Conservation (phyloP, 202 grass and related monocot species). For the Musa balbisiana region DNA sequence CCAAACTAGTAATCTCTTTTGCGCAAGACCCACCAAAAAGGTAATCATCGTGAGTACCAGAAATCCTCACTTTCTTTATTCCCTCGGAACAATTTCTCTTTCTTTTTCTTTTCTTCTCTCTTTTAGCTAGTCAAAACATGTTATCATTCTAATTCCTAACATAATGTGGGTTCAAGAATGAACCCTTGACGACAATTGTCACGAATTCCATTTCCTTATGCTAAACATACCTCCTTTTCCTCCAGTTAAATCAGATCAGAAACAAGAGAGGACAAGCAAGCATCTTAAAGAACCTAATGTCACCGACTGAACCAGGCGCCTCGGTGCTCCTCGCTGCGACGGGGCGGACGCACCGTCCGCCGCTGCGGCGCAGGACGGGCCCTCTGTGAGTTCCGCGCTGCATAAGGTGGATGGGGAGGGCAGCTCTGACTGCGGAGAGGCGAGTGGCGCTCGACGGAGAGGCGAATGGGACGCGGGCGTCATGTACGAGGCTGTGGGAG, state of each 20-base stretch:
- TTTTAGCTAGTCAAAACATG: too few species aligned
- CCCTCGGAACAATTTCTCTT: too few species aligned
- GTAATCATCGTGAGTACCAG: too few species aligned
- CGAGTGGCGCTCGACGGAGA: not conserved
- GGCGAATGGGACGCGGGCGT: constrained; percentile 1
- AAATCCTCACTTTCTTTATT: too few species aligned
- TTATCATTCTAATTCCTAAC: too few species aligned
- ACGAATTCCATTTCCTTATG: not conserved
- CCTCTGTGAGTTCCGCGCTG: not conserved
- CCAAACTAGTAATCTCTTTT: not conserved
- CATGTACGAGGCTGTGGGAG: not conserved
- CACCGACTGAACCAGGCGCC: not conserved
- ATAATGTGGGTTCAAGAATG: too few species aligned
- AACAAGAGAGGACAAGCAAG: not conserved
- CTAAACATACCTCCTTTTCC: not conserved
- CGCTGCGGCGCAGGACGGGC: not conserved
- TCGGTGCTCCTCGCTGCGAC: not conserved
- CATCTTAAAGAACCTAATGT: not conserved
- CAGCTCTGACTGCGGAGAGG: not conserved
- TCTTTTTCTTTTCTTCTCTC: too few species aligned
- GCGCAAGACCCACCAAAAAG: too few species aligned
- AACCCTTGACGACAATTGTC: not conserved
- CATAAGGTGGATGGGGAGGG: not conserved
- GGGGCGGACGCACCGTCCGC: not conserved
- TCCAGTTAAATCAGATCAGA: not conserved